These are phyloP conservation scores for Vigna reflexopilosa DNA, from an alignment of 306 rosid species.

Conservation along the genomic window DNA sequence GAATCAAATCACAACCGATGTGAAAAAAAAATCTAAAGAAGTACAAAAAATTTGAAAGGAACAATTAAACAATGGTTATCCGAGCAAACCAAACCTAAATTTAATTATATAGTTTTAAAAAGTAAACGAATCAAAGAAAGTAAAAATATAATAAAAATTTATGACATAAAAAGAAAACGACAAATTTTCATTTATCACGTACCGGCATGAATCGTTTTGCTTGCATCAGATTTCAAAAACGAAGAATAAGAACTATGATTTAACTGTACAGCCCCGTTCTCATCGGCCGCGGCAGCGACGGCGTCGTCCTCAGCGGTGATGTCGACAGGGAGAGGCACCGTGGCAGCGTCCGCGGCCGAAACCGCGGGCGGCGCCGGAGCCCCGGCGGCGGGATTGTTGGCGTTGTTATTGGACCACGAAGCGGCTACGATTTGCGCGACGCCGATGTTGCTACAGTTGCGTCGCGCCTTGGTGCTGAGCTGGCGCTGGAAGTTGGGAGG, in stretches of 20 bases:
- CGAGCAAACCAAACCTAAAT: background rate
- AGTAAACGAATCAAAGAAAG: background rate
- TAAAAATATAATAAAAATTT: background rate
- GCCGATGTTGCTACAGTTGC: constrained; percentile 98
- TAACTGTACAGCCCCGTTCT: constrained; percentile 63
- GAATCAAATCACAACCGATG: background rate
- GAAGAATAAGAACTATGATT: constrained; percentile 60
- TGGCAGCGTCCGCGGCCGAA: constrained; percentile 55
- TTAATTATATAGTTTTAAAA: background rate
- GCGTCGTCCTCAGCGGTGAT: constrained; percentile 45
- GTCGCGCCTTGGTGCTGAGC: constrained; percentile 90
- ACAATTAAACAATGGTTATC: background rate
- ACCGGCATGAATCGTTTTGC: constrained; percentile 92
- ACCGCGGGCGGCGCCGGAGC: constrained; percentile 58
- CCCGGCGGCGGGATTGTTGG: constrained; percentile 45
- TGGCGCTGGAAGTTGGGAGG: constrained; percentile 95
- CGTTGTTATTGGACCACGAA: constrained; percentile 81
- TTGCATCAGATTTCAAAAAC: constrained; percentile 80
- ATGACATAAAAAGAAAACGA: background rate
- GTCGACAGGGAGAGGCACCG: constrained; percentile 52
- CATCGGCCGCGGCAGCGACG: constrained; percentile 39
- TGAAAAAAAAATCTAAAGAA: background rate
- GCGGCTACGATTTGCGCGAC: constrained; percentile 99
- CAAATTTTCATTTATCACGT: background rate
- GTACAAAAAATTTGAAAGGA: background rate